Evolutionary conservation across 129 eudicot genomes (phyloP), one percentile per base, ranked within the genome.

Genomic region (Glebionis coronaria): DNA sequence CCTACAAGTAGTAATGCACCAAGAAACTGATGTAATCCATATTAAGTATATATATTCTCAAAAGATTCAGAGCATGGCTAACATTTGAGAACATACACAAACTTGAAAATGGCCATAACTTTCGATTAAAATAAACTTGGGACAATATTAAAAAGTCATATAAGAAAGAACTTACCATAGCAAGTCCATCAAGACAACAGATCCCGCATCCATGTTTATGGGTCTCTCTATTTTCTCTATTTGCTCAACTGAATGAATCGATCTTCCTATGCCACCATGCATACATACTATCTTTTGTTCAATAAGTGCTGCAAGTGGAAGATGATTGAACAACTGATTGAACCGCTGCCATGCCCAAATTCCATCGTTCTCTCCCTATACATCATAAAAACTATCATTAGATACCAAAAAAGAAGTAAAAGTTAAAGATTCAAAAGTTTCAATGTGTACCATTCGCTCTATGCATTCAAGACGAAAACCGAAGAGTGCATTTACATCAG

Each of bases 231-330:
- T 67, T 73, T 87, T 93, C 85, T 86, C 97, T 63, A 93, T 93
- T 73, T 93, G 99, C 71, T 93, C 99, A 46, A 93, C 89, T 50
- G 80, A 79, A 76, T 93, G 82, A 78, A 93, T 93, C n/a, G 99
- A 93, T 81, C 99, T 84, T 67, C 99, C 99, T 71, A 93, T 93
- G 59, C 99, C 97, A 74, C 99, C 96, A 77, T 93, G 99, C 99
- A 88, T 88, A 80, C 99, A 93, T 20, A 93, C 86, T 18, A 93
- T 93, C 74, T 93, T 88, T 56, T 86, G 84, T 69, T 93, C 99
- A 55, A 93, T 93, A 68, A 89, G 82, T 35, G 99, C 97, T 11
- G 97, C 93, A 10, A 93, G 90, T 16, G 99, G 99, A 79, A 93
- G 97, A 77, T 81, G 76, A 73, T 93, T 93, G 56, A 93, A 93